Conservation (phyloP, 257 asterid species). For the Solanum neorickii region DNA sequence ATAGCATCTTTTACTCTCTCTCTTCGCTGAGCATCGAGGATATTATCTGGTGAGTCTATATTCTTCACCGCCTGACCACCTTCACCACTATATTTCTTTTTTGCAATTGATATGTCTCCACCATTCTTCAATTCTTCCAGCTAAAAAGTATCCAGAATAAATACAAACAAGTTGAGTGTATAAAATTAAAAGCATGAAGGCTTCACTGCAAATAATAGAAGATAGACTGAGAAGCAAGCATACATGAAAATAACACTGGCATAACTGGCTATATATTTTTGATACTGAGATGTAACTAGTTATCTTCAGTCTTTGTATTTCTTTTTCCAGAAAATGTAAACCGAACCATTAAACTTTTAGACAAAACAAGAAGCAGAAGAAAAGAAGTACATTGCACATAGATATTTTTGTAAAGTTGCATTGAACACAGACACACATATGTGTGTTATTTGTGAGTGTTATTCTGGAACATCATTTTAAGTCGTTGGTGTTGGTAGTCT, state of each 20-base stretch:
- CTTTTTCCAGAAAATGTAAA: background rate
- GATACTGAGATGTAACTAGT: background rate
- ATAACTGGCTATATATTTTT: background rate
- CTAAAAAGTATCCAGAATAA: conserved; percentile 26
- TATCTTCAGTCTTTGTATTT: background rate
- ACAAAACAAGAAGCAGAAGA: background rate
- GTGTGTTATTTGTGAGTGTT: background rate
- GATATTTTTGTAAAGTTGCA: background rate
- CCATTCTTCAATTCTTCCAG: conserved; percentile 51
- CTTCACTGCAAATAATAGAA: background rate
- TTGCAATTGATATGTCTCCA: conserved; percentile 16
- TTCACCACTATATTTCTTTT: conserved; percentile 9
- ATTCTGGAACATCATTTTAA: background rate
- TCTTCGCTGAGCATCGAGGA: conserved; percentile 54
- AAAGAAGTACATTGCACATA: background rate
- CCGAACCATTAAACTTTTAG: background rate
- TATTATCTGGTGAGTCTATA: conserved; percentile 39
- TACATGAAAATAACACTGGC: background rate
- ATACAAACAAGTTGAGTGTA: background rate
- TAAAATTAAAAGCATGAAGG: background rate
- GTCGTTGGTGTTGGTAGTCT: background rate
- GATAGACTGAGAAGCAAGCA: background rate
- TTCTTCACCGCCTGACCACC: conserved; percentile 4
- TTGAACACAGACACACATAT: background rate
- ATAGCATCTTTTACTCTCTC: conserved; percentile 90